A percentile compares a stretch with the other conserved stretches of the same genome.
phyloP scores from a whole-genome alignment of 805 yeast genomes.

The Starmerella tilneyi region DNA sequence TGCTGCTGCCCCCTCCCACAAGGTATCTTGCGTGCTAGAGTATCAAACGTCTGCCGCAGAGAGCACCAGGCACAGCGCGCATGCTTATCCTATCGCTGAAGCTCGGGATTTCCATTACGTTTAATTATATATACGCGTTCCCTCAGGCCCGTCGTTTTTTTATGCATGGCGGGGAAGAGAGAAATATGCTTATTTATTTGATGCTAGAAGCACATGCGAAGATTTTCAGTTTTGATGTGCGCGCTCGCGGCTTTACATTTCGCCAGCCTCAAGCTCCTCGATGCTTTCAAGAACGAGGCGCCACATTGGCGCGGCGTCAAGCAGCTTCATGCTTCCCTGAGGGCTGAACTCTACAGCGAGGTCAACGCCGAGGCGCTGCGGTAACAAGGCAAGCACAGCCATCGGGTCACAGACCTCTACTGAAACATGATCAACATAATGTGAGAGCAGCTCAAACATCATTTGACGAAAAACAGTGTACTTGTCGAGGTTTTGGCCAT shows the following conservation, averaged over 20 bases:
- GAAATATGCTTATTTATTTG: constrained; percentile 5
- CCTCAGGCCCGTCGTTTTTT: too few relatives aligned
- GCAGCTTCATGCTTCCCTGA: constrained; percentile 22
- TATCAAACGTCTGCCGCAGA: too few relatives aligned
- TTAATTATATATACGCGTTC: background rate
- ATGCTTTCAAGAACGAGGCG: constrained; percentile 24
- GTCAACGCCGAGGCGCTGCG: constrained; percentile 25
- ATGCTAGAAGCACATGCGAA: constrained; percentile 5
- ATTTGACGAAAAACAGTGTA: constrained; percentile 42
- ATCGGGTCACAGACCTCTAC: constrained; percentile 79
- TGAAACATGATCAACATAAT: constrained; percentile 40
- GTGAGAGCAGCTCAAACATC: constrained; percentile 45
- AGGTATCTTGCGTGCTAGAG: too few relatives aligned
- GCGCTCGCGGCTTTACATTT: constrained; percentile 4
- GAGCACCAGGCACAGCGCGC: too few relatives aligned
- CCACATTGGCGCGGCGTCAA: constrained; percentile 23
- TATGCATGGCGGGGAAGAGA: too few relatives aligned
- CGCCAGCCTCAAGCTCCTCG: constrained; percentile 23
- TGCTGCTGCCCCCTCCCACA: too few relatives aligned
- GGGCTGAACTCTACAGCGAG: constrained; percentile 28
- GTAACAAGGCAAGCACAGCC: constrained; percentile 51
- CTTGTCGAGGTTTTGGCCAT: constrained; percentile 28
- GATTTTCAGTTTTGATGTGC: background rate
- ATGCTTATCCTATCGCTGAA: too few relatives aligned
- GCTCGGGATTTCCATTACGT: too few relatives aligned